Percentiles rank a stretch among this genome's conserved stretches.
phyloP scores from a whole-genome alignment of 345 rosid species.

The Euphorbia tirucalli region DNA sequence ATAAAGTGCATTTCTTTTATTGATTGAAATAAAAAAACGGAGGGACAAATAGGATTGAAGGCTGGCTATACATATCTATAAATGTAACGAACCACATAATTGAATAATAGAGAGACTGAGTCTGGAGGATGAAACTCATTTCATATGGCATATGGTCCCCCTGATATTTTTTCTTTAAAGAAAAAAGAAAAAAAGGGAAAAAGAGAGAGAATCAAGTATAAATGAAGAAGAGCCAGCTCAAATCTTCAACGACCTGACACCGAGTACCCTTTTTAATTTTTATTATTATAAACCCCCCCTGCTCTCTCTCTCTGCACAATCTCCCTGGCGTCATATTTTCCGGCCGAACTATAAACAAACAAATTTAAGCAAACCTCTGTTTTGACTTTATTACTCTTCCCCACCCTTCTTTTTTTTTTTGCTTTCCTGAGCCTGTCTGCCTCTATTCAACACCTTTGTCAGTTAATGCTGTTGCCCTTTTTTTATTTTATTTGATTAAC shows the following conservation, averaged over 20 bases:
- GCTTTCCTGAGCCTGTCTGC: background rate
- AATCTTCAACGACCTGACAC: conserved; percentile 11
- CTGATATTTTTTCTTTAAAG: background rate
- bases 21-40: too few species aligned
- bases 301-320: too few species aligned
- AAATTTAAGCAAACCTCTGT: background rate
- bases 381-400: conserved; percentile 7
- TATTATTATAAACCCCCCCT: too few species aligned
- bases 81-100: too few species aligned
- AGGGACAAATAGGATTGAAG: too few species aligned
- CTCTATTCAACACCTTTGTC: conserved; percentile 22
- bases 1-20: too few species aligned
- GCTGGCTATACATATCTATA: too few species aligned
- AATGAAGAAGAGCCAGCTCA: conserved; percentile 6
- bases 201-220: background rate
- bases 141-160: background rate
- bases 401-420: background rate
- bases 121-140: background rate
- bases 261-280: background rate
- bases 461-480: background rate
- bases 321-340: background rate
- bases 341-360: background rate
- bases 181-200: background rate
- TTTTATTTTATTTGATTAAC: background rate
- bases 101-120: background rate